Conservation (phyloP, 768 basidiomycete species). For the Gloeophyllum trabeum region DNA sequence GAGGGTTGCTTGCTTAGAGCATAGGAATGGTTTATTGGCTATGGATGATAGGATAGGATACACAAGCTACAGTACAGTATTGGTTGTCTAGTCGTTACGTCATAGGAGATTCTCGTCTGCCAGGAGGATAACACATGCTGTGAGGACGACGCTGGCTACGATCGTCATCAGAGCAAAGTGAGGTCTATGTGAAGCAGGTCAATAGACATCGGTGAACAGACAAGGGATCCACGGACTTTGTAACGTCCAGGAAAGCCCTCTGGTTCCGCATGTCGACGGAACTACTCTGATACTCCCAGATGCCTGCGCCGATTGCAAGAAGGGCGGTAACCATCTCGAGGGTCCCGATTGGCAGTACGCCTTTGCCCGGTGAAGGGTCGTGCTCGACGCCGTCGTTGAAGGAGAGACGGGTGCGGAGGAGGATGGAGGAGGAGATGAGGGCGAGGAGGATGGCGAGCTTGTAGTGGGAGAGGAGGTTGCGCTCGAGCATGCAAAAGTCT, state of each 20-base stretch:
- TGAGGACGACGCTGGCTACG: conserved; percentile 35
- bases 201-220: too few species aligned
- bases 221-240: conserved; percentile 34
- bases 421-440: conserved; percentile 49
- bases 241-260: conserved; percentile 47
- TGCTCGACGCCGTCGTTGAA: conserved; percentile 9
- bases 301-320: conserved; percentile 40
- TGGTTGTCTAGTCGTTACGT: too few species aligned
- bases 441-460: conserved; percentile 56
- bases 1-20: too few species aligned
- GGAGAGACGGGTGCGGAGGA: conserved; percentile 48
- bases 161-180: conserved; percentile 41
- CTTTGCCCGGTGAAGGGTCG: conserved; percentile 11
- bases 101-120: conserved; percentile 14
- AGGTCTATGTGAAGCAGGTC: conserved; percentile 20
- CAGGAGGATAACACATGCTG: conserved; percentile 40
- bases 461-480: conserved; percentile 60
- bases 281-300: conserved; percentile 57
- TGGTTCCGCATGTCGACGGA: conserved; percentile 42
- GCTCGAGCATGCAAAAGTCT: conserved; percentile 72
- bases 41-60: neutral
- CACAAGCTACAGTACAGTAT: too few species aligned
- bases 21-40: neutral
- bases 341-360: conserved; percentile 35
- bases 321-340: conserved; percentile 44